These are phyloP conservation scores for Cynanchum wilfordii DNA, from an alignment of 257 asterid species.

Conservation along the genomic window DNA sequence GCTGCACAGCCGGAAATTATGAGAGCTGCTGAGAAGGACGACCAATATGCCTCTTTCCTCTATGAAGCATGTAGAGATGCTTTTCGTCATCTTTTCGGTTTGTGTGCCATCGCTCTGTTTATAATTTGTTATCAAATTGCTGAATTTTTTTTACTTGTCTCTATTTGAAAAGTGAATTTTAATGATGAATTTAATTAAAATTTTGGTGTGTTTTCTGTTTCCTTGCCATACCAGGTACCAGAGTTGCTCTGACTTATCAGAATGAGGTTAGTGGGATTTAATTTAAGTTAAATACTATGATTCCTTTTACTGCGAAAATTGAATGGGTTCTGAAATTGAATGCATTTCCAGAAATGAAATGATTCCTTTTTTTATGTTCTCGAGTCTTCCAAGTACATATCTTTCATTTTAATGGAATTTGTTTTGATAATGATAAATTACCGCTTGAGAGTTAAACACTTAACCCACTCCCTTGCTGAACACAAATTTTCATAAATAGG, in stretches of 20 bases:
- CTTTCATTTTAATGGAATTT: not conserved
- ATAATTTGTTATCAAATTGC: not conserved
- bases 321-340: not conserved
- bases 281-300: not conserved
- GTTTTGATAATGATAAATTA: not conserved
- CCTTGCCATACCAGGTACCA: constrained; percentile 50
- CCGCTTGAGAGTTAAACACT: no score
- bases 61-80: constrained; percentile 98
- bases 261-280: constrained; percentile 55
- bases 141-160: not conserved
- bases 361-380: not conserved
- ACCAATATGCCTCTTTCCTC: constrained; percentile 90
- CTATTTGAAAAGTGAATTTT: no score
- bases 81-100: constrained; percentile 96
- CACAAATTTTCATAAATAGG: no score
- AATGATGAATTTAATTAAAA: not conserved
- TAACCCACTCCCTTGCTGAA: no score
- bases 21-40: constrained; percentile 99
- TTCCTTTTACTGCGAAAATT: not conserved
- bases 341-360: not conserved
- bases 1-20: constrained; percentile 98
- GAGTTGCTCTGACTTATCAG: constrained; percentile 87
- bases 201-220: constrained; percentile 1
- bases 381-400: not conserved
- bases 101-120: not conserved